Conservation (phyloP, 164 flowering plant species). For the Piper betle region DNA sequence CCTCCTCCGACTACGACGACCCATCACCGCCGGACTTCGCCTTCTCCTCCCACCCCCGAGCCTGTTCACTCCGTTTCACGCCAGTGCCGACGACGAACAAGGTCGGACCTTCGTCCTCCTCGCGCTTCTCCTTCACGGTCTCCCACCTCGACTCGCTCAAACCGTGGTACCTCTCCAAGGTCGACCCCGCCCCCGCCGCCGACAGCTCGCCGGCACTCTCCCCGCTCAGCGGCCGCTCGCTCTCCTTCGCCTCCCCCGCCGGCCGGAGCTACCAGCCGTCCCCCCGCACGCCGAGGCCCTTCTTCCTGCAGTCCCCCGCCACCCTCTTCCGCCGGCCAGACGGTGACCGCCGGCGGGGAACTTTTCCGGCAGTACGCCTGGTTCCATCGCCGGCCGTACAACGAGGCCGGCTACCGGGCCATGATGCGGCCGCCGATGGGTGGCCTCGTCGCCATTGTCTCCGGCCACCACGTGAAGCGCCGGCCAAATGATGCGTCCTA, state of each 20-base stretch:
- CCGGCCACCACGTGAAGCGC: slow-evolving; percentile 31
- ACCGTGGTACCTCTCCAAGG: slow-evolving; percentile 78
- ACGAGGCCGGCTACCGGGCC: slow-evolving; percentile 83
- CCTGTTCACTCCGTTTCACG: slow-evolving; percentile 70
- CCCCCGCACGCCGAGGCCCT: slow-evolving; percentile 70
- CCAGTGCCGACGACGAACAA: slow-evolving; percentile 35
- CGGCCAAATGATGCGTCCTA: slow-evolving; percentile 47
- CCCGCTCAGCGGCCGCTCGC: slow-evolving; percentile 78
- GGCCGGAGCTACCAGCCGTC: slow-evolving; percentile 38
- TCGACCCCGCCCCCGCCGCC: slow-evolving; percentile 34
- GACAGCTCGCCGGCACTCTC: slow-evolving; percentile 67
- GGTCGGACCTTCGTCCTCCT: slow-evolving; percentile 72
- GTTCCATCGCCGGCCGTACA: slow-evolving; percentile 79
- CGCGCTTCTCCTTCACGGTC: slow-evolving; percentile 87
- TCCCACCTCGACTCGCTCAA: slow-evolving; percentile 79
- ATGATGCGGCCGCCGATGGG: slow-evolving; percentile 97
- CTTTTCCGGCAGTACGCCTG: slow-evolving; percentile 54
- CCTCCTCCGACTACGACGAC: slow-evolving; percentile 68
- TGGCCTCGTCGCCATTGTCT: slow-evolving; percentile 84
- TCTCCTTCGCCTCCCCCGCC: slow-evolving; percentile 83
- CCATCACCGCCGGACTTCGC: slow-evolving; percentile 40
- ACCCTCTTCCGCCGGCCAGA: slow-evolving; percentile 46
- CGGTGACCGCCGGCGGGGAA: slow-evolving; percentile 54
- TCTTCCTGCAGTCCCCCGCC: slow-evolving; percentile 87
- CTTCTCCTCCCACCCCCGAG: slow-evolving; percentile 49